phyloP scores from a whole-genome alignment of 1,139 yeast genomes.

The Candida labiduridarum region DNA sequence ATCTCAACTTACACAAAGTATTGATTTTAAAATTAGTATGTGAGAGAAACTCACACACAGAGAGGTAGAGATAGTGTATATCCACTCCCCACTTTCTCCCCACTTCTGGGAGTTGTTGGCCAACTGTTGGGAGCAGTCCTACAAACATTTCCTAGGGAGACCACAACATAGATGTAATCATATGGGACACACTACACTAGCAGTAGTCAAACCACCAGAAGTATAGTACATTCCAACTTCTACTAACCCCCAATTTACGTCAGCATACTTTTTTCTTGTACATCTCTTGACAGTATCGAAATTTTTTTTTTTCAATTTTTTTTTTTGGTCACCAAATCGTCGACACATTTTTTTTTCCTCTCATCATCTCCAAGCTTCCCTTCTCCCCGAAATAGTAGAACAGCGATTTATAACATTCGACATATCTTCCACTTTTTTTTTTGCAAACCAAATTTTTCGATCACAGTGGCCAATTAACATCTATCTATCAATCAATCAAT shows the following conservation, averaged over 20 bases:
- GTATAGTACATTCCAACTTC: not conserved
- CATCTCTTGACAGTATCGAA: not conserved
- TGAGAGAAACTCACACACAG: too few relatives aligned
- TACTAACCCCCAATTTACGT: not conserved
- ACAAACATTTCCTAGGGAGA: too few relatives aligned
- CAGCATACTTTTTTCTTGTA: not conserved
- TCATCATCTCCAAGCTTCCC: conserved; percentile 3
- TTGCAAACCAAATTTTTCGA: not conserved
- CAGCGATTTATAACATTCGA: not conserved
- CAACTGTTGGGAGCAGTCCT: too few relatives aligned
- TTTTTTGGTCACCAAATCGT: not conserved
- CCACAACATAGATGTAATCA: too few relatives aligned
- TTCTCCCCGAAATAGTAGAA: conserved; percentile 2
- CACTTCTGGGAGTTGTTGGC: not conserved
- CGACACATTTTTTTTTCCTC: not conserved
- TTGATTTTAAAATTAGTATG: too few relatives aligned
- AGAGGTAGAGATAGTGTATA: too few relatives aligned
- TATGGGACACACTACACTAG: too few relatives aligned
- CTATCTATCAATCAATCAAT: not conserved
- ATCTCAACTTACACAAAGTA: too few relatives aligned
- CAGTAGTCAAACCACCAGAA: too few relatives aligned
- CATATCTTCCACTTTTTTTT: not conserved
- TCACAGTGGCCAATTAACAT: not conserved
- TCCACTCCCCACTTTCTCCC: not conserved
- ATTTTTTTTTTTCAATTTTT: not conserved